Conservation (phyloP, 257 asterid species). For the Fraxinus pennsylvanica region DNA sequence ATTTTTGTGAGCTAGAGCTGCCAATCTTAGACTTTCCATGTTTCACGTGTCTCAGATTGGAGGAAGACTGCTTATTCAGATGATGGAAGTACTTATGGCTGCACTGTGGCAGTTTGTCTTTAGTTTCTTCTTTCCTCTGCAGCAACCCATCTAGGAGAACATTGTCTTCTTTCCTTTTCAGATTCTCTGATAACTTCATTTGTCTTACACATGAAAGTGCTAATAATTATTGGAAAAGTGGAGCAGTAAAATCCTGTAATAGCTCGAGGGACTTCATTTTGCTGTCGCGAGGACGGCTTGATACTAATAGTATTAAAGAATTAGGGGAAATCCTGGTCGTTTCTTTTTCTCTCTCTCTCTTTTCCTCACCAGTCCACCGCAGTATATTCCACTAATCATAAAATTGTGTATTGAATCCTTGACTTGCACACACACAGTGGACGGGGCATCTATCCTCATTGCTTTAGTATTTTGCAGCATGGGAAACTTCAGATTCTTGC, state of each 20-base stretch:
- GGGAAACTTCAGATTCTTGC: not conserved
- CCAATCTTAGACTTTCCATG: not conserved
- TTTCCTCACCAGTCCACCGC: not conserved
- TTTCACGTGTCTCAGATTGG: not conserved
- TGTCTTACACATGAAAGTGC: constrained; percentile 2
- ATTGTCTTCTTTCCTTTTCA: not conserved
- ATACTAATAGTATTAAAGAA: not conserved
- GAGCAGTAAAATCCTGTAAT: constrained; percentile 8
- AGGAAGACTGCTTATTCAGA: not conserved
- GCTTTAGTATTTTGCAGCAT: not conserved
- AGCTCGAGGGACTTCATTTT: constrained; percentile 9
- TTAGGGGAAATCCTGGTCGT: not conserved
- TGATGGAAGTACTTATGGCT: not conserved
- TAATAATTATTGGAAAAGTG: constrained; percentile 6
- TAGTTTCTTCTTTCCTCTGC: not conserved
- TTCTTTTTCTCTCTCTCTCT: not conserved
- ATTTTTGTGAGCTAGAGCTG: not conserved
- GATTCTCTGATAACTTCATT: not conserved
- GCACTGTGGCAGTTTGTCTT: not conserved
- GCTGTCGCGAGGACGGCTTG: constrained; percentile 6
- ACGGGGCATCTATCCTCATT: not conserved
- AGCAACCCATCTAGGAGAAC: constrained; percentile 2
- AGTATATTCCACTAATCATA: not conserved
- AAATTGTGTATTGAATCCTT: not conserved
- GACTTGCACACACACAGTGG: not conserved